Evolutionary conservation across 345 rosid genomes (phyloP).

Genomic region (Citrus australasica): DNA sequence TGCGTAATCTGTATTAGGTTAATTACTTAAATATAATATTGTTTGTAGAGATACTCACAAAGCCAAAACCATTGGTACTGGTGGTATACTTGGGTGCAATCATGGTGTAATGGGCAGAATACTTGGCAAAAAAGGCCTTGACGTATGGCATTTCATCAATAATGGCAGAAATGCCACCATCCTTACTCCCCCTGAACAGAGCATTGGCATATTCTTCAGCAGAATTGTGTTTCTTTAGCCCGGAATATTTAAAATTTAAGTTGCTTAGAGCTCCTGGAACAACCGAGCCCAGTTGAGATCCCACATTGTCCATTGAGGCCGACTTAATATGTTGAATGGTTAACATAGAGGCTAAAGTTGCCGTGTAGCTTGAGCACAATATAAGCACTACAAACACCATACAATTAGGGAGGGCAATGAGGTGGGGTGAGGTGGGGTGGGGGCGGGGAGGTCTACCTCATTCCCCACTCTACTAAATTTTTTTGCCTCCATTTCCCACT

Average conservation of each 20-base stretch:
- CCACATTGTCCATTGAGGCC: neutral
- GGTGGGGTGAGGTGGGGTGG: too few relatives aligned
- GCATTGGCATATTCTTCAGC: neutral
- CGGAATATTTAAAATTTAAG: neutral
- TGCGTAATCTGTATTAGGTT: too few relatives aligned
- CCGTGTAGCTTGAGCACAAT: conserved; percentile 31
- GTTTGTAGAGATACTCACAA: neutral
- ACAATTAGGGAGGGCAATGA: neutral
- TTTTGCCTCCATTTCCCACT: too few relatives aligned
- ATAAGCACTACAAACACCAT: conserved; percentile 35
- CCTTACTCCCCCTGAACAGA: neutral
- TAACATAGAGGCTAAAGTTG: neutral
- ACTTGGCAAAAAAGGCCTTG: neutral
- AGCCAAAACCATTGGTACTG: neutral
- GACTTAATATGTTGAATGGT: neutral
- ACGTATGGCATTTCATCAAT: conserved; percentile 35
- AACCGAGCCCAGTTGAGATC: neutral
- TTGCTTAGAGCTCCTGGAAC: neutral
- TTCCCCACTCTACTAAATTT: too few relatives aligned
- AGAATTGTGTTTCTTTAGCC: neutral
- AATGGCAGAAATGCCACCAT: conserved; percentile 31
- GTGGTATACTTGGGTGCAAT: neutral
- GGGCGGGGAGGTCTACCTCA: too few relatives aligned
- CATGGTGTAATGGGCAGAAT: neutral
- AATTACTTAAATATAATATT: neutral